Percentiles rank a stretch among this genome's conserved stretches.
Evolutionary conservation across 257 asterid species (phyloP).

Genomic region (Voacanga thouarsii): DNA sequence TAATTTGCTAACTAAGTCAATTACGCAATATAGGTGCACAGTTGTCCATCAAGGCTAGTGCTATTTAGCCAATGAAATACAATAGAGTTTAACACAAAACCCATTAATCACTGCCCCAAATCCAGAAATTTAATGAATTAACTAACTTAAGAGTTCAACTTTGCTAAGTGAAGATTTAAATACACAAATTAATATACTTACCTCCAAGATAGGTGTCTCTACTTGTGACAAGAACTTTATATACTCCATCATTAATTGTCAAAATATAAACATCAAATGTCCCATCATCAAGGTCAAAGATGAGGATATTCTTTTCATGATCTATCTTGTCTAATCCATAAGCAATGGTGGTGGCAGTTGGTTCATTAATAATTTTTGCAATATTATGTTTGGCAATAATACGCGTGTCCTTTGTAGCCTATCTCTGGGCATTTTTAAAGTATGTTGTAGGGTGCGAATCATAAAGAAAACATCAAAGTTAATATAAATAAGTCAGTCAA

Average conservation of each 20-base stretch:
- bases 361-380: conserved; percentile 45
- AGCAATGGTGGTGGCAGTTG: conserved; percentile 85
- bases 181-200: not conserved
- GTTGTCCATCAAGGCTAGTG: no score
- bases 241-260: conserved; percentile 12
- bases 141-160: no score
- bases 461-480: conserved; percentile 7
- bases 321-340: conserved; percentile 81
- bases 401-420: conserved; percentile 79
- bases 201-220: conserved; percentile 16
- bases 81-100: no score
- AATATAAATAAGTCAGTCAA: not conserved
- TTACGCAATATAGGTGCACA: no score
- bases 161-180: no score
- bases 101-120: no score
- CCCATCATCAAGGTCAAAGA: conserved; percentile 57
- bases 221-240: conserved; percentile 5
- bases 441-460: conserved; percentile 42
- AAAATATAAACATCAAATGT: conserved; percentile 10
- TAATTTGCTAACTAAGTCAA: no score
- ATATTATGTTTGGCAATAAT: conserved; percentile 41
- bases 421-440: conserved; percentile 83
- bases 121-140: no score
- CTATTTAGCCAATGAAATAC: no score
- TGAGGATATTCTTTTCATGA: conserved; percentile 81